A percentile compares a stretch with the other conserved stretches of the same genome.
Evolutionary conservation across 441 rosid species (phyloP).

Genomic region (Hura crepitans): DNA sequence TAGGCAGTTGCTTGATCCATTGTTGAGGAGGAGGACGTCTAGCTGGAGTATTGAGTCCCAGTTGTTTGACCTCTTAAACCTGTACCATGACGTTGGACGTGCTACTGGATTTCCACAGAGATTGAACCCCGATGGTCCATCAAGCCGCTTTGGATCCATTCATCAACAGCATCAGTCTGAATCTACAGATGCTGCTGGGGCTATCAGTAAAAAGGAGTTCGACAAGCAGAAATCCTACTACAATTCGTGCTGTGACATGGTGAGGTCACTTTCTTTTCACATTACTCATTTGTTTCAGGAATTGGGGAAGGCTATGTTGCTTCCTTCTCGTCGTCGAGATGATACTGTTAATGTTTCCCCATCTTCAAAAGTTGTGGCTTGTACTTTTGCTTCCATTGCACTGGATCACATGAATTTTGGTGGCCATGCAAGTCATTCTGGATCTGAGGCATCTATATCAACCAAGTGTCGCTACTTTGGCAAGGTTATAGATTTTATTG

Average conservation of each 20-base stretch:
- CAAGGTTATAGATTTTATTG: conserved; percentile 88
- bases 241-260: conserved; percentile 91
- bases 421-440: conserved; percentile 54
- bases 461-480: conserved; percentile 94
- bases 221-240: conserved; percentile 77
- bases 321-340: conserved; percentile 95
- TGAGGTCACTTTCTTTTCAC: conserved; percentile 85
- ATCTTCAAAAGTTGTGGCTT: conserved; percentile 81
- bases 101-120: conserved; percentile 75
- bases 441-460: conserved; percentile 58
- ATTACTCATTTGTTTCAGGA: conserved; percentile 91
- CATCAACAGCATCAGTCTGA: conserved; percentile 37
- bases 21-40: conserved; percentile 84
- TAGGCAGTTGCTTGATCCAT: conserved; percentile 95
- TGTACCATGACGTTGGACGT: conserved; percentile 90
- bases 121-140: conserved; percentile 45
- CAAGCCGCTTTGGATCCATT: conserved; percentile 42
- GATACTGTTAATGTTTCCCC: conserved; percentile 81
- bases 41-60: conserved; percentile 90
- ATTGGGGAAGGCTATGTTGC: conserved; percentile 92
- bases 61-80: conserved; percentile 86
- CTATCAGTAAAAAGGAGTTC: conserved; percentile 47
- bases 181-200: conserved; percentile 47
- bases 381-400: conserved; percentile 72
- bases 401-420: conserved; percentile 80